A percentile compares a stretch with the other conserved stretches of the same genome.
Conservation (phyloP, 2,329 filamentous ascomycete genomes). For the Cercospora citrullina region DNA sequence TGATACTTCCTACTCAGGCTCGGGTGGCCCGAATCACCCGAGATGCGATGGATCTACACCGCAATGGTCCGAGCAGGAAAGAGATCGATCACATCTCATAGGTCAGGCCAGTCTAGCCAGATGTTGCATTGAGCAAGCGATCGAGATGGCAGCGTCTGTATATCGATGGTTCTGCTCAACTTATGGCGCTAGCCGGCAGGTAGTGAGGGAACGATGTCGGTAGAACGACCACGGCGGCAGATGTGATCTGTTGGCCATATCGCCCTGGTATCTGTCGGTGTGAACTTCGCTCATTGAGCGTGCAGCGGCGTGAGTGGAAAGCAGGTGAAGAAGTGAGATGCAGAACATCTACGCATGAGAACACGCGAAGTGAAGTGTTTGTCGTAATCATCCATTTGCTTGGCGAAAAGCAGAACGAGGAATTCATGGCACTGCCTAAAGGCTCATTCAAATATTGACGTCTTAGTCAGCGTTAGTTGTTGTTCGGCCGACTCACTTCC, state of each 20-base stretch:
- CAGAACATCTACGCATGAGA: background rate
- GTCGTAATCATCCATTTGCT: background rate
- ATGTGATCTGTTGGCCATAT: background rate
- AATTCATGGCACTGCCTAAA: background rate
- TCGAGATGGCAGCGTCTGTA: background rate
- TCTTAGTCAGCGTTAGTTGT: background rate
- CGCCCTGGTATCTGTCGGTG: background rate
- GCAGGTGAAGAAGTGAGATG: background rate
- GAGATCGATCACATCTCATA: background rate
- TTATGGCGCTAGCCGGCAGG: background rate
- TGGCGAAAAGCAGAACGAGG: background rate
- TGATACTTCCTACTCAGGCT: background rate
- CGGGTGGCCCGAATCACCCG: background rate
- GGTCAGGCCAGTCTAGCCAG: background rate
- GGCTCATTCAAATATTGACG: background rate
- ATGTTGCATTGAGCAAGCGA: background rate
- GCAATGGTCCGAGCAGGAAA: constrained; percentile 3
- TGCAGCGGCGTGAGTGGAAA: background rate
- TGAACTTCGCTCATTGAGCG: background rate
- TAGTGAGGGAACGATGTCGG: background rate
- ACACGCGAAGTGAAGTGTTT: background rate
- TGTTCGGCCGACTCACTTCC: background rate
- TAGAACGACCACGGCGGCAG: background rate
- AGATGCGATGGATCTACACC: background rate
- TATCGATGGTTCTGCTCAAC: background rate